Conservation (phyloP, 163 green algal species). For the Scenedesmus sp. region DNA sequence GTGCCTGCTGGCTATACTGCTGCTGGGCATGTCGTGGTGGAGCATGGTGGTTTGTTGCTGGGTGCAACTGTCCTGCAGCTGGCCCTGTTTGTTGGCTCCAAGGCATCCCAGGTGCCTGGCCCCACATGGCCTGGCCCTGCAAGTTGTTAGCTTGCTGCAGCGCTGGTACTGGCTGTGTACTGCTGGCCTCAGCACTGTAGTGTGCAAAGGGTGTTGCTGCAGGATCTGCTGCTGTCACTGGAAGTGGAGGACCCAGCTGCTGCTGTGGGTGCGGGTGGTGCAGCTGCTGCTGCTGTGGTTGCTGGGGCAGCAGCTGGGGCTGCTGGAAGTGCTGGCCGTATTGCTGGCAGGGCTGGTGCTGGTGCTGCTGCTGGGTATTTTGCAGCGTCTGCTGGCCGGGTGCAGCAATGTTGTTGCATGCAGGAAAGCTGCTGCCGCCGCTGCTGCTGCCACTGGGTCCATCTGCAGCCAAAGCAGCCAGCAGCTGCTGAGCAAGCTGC, state of each 20-base stretch:
- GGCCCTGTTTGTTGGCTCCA: too few relatives aligned
- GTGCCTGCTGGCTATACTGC: not conserved
- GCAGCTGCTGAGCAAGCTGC: constrained; percentile 1
- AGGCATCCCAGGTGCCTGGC: too few relatives aligned
- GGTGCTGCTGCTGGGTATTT: not conserved
- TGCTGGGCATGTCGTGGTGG: not conserved
- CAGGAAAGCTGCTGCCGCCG: not conserved
- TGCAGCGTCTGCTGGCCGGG: not conserved
- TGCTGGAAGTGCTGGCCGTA: not conserved
- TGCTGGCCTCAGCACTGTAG: too few relatives aligned
- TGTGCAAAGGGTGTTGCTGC: not conserved
- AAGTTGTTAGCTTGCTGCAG: too few relatives aligned
- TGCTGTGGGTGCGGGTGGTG: not conserved
- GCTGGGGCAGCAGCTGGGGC: not conserved
- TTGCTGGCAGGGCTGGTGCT: not conserved
- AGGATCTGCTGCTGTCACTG: not conserved
- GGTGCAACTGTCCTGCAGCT: not conserved
- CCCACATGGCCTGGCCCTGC: too few relatives aligned
- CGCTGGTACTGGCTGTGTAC: too few relatives aligned
- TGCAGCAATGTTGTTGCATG: not conserved
- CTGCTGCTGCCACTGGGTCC: not conserved
- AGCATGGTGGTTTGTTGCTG: not conserved
- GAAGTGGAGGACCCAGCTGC: not conserved
- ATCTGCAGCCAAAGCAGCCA: not conserved
- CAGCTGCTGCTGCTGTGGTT: not conserved